Base-by-base conservation (phyloP, 441 rosid species). In the Viola pubescens region DNA sequence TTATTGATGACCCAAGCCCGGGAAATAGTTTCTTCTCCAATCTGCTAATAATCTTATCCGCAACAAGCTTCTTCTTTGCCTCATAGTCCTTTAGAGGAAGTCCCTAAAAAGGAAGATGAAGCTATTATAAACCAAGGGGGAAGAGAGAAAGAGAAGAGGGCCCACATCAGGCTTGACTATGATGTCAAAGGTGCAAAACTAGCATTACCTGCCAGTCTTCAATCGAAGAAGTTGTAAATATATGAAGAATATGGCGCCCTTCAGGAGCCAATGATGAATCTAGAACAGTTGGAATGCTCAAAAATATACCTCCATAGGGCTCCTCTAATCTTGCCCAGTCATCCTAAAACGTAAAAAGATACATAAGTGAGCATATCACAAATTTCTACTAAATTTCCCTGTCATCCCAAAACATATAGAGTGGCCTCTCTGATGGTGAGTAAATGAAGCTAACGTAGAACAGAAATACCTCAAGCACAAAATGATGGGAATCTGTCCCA, bases 211-310 rank as follows among this genome's bases (percentile, higher is more conserved):
- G 80, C 97, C 96, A 94, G 70, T 84, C 92, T 61, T 86, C 97
- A 10, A 89, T 79, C 11, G 96, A 77, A 54, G 96, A 87, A 58
- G 87, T 86, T 60, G 97, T 86, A 67, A 94, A 89, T 76, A 94
- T 76, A 73, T 94, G 98, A 48, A 94, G 85, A 70, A 94, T 86
- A 73, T 94, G 98, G 50, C 69, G 76, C 11, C 91, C 95, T 40
- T 73, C 65, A 8, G 97, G 98, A 75, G 98, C 92, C 73, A 94
- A 71, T 4, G 89, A 84, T 48, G 94, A 70, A 78, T 94, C 96
- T 52, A 94, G 96, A 70, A 89, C 64, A 11, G 98, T 89, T n/a
- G 98, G 96, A 78, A 94, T 94, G 78, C 98, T 92, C 62, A 94
- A 75, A 70, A 94, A 89, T 75, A 94, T 87, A 70, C 98, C 89